These are phyloP conservation scores for Pisolithus microcarpus DNA, from an alignment of 768 basidiomycete genomes.

Conservation along the genomic window DNA sequence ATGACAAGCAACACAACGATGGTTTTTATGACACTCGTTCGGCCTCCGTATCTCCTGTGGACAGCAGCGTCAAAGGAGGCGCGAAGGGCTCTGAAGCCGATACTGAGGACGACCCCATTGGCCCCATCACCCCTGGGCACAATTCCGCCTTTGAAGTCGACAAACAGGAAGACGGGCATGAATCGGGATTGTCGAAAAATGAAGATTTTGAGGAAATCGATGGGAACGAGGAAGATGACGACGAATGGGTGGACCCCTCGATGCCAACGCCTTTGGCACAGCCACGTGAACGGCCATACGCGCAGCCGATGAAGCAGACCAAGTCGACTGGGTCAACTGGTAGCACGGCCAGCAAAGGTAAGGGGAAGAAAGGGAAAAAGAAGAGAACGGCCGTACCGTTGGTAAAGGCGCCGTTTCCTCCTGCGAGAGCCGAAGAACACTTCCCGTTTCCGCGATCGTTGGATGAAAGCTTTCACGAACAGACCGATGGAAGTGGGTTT, in stretches of 20 bases:
- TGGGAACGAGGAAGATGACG: conserved; percentile 31
- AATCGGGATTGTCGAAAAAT: conserved; percentile 22
- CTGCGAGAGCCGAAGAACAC: conserved; percentile 30
- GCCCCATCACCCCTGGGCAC: conserved; percentile 64
- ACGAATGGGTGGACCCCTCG: conserved; percentile 67
- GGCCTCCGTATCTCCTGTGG: conserved; percentile 37
- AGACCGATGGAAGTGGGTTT: conserved; percentile 21
- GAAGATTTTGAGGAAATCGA: conserved; percentile 25
- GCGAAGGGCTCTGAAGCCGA: conserved; percentile 51
- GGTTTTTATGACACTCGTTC: conserved; percentile 49
- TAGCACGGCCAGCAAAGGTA: conserved; percentile 18
- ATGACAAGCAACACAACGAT: conserved; percentile 27
- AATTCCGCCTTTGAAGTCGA: conserved; percentile 25
- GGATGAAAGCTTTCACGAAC: conserved; percentile 29
- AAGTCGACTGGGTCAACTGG: conserved; percentile 22
- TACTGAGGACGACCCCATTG: conserved; percentile 66
- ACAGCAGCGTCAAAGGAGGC: conserved; percentile 27
- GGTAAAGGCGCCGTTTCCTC: conserved; percentile 32
- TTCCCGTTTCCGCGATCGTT: conserved; percentile 61
- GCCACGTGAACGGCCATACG: conserved; percentile 17
- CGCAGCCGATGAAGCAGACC: conserved; percentile 21
- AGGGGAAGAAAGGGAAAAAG: conserved; percentile 31
- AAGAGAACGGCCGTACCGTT: conserved; percentile 31
- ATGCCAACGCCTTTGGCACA: conserved; percentile 33
- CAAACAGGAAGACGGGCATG: conserved; percentile 9